Evolutionary conservation across 2,329 filamentous ascomycete species (phyloP).

Genomic region (Ustulina deusta): DNA sequence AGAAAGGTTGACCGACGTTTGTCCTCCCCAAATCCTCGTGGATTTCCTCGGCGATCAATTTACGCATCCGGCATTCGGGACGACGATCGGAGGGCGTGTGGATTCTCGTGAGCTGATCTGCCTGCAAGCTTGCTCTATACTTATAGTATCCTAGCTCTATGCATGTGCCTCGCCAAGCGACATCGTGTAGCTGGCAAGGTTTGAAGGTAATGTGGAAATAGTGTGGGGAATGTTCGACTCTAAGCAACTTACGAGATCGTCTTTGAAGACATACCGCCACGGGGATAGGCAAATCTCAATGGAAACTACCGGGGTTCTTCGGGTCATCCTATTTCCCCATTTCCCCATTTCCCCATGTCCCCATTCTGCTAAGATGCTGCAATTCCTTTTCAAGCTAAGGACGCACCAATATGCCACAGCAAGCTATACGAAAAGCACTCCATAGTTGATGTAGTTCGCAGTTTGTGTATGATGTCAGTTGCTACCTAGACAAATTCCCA

Average conservation of each 20-base stretch:
- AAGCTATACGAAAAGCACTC: neutral
- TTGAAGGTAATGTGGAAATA: neutral
- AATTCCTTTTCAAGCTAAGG: neutral
- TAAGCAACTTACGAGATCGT: neutral
- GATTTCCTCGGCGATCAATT: neutral
- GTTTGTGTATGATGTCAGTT: conserved; percentile 24
- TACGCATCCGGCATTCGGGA: neutral
- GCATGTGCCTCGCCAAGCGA: conserved; percentile 7
- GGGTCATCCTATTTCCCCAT: neutral
- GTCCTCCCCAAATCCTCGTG: neutral
- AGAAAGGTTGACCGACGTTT: neutral
- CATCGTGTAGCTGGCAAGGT: neutral
- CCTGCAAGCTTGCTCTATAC: neutral
- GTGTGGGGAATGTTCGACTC: conserved; percentile 1
- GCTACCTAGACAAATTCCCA: neutral
- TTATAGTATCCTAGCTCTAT: neutral
- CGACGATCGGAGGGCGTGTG: neutral
- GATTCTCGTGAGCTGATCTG: neutral
- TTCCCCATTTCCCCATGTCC: no score
- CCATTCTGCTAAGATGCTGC: neutral
- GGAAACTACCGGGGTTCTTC: neutral
- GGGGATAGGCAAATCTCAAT: no score
- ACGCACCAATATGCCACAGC: neutral
- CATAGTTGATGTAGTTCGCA: neutral
- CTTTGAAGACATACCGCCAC: neutral